Base-by-base conservation (phyloP, 805 yeast species). In the Cyberlindnera petersonii region DNA sequence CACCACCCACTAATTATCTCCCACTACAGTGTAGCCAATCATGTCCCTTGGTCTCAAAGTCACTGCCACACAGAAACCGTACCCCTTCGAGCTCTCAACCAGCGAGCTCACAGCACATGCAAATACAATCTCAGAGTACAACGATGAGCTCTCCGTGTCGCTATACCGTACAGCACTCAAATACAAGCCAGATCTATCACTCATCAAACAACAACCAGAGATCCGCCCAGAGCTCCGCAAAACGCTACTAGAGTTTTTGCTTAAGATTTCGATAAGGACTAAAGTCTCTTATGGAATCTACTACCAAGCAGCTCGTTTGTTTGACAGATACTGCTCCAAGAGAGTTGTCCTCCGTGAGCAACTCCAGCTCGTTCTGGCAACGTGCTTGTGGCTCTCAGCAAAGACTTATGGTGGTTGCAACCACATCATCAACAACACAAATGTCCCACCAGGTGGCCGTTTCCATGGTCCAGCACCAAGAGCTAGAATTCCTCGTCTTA, bases 321-420 rank as follows among this genome's bases (percentile, higher is more conserved):
- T 91, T 45, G 98, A 91, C 60, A 75, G 97, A 45, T 91, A 91
- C 65, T 85, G 95, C 58, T 83, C 95, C 37, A 83, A 81, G 52
- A 72, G 98, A 51, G 78, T 88, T 7, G 93, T 89, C 1, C 72
- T 84, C 47, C 76, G 81, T 49, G 89, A 85, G 42, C 98, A 89
- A 63, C 80, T 86, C 45, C 96, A 89, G 61, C 71, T 91, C 38
- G 91, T 91, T 9, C 87, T 94, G 23, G 84, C 95, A 44, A 86
- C 96, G 5, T 86, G 96, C 44, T 66, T 91, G 24, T 91, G 98
- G 97, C 74, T 91, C 23, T 86, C 96, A 3, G 81, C 96, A 19
- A 91, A 91, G 60, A 71, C 80, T n/a, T 75, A 75, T 53, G 86
- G 86, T 34, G 86, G 86, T 26, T 79, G 82, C 59, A 77, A 77